Evolutionary conservation across 768 basidiomycete genomes (phyloP).

Genomic region (Psilocybe azurescens): DNA sequence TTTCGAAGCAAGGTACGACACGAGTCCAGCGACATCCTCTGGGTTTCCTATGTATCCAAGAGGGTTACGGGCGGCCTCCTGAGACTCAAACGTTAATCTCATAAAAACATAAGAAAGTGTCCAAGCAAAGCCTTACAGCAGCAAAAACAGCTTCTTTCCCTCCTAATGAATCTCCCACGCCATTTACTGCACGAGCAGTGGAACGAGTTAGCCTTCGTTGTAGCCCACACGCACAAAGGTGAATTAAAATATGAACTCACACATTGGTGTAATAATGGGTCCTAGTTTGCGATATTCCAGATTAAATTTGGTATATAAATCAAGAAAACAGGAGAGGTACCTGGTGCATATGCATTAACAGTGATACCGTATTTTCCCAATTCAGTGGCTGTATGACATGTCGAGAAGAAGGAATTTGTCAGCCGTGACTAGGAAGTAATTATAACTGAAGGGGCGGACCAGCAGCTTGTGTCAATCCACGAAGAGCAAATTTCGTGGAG

Average conservation of each 20-base stretch:
- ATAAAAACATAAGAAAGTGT: not conserved
- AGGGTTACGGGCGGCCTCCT: conserved; percentile 6
- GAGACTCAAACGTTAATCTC: not conserved
- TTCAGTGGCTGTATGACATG: conserved; percentile 23
- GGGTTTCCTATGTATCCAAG: conserved; percentile 26
- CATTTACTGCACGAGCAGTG: not conserved
- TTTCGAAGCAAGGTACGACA: conserved; percentile 18
- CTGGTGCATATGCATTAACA: conserved; percentile 41
- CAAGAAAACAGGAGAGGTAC: conserved; percentile 16
- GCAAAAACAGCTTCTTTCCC: not conserved
- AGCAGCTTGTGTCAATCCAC: conserved; percentile 41
- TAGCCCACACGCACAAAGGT: not conserved
- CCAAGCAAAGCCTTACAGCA: not conserved
- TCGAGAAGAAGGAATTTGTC: not conserved
- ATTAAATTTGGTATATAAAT: not conserved
- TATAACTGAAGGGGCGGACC: conserved; percentile 27
- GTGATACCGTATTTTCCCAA: conserved; percentile 33
- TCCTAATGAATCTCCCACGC: conserved; percentile 1
- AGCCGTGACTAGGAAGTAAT: not conserved
- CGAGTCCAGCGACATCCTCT: conserved; percentile 34
- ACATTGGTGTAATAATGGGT: conserved; percentile 29
- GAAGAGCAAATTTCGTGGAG: conserved; percentile 42
- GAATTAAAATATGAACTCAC: conserved; percentile 11
- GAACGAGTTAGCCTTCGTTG: not conserved
- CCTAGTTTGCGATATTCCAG: conserved; percentile 7